phyloP scores from a whole-genome alignment of 306 rosid species.

The Castanospermum australe region DNA sequence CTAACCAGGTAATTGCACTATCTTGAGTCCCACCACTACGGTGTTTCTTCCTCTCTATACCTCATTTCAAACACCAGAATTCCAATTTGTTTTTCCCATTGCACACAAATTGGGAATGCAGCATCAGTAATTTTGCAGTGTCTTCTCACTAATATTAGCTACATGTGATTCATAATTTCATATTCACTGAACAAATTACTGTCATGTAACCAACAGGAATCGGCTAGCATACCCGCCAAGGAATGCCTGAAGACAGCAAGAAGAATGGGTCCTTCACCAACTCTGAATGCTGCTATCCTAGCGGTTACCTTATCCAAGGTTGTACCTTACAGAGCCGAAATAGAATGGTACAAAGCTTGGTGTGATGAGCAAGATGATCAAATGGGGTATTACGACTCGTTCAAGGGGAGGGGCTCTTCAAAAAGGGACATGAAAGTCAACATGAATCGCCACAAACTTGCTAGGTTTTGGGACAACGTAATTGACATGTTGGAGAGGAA shows the following conservation, averaged over 20 bases:
- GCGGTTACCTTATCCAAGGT: constrained; percentile 60
- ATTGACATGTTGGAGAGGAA: constrained; percentile 60
- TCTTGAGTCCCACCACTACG: not conserved
- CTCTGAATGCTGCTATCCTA: constrained; percentile 52
- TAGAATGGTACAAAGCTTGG: constrained; percentile 73
- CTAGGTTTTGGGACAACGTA: constrained; percentile 61
- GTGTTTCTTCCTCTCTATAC: not conserved
- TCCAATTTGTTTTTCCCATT: not conserved
- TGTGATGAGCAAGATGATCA: constrained; percentile 62
- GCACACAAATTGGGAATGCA: not conserved
- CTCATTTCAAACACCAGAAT: not conserved
- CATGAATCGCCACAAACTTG: constrained; percentile 65
- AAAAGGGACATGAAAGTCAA: constrained; percentile 51
- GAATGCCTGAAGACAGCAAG: constrained; percentile 72
- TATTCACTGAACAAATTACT: constrained; percentile 13
- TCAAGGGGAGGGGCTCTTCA: constrained; percentile 56
- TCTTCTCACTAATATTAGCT: not conserved
- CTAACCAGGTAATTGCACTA: constrained; percentile 51
- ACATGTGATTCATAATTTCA: not conserved
- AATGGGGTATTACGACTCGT: constrained; percentile 74
- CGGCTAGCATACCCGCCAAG: constrained; percentile 37
- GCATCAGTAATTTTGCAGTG: not conserved
- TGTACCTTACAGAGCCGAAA: constrained; percentile 67
- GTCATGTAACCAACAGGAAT: constrained; percentile 48
- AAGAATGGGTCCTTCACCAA: constrained; percentile 61